Evolutionary conservation across 805 yeast genomes (phyloP).

Genomic region (Saturnispora bothae): DNA sequence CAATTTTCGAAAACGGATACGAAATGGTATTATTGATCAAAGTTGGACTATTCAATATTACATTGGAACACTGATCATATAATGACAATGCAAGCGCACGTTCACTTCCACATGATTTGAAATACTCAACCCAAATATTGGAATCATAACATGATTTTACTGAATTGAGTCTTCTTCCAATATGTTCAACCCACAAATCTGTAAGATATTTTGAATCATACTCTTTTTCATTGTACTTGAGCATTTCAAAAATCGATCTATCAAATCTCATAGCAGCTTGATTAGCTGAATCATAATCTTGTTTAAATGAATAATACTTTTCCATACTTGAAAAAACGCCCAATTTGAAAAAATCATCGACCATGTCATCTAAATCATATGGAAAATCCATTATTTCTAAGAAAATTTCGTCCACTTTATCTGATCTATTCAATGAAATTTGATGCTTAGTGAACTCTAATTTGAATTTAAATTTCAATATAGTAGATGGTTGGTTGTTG

Average conservation of each 20-base stretch:
- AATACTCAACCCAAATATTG: slow-evolving; percentile 3
- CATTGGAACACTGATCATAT: slow-evolving; percentile 23
- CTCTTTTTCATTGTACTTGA: background rate
- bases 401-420: slow-evolving; percentile 12
- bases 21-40: no score
- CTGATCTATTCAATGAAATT: slow-evolving; percentile 12
- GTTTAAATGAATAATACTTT: background rate
- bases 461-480: slow-evolving; percentile 15
- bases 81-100: slow-evolving; percentile 14
- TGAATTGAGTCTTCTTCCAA: slow-evolving; percentile 6
- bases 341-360: background rate
- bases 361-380: background rate
- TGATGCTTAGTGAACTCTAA: slow-evolving; percentile 19
- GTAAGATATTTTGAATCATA: slow-evolving; percentile 1
- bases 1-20: no score
- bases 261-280: slow-evolving; percentile 2
- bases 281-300: background rate
- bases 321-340: slow-evolving; percentile 2
- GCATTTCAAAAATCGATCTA: background rate
- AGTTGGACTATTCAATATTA: slow-evolving; percentile 15
- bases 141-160: background rate
- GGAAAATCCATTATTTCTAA: background rate
- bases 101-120: background rate
- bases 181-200: slow-evolving; percentile 1
- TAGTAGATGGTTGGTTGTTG: slow-evolving; percentile 21